These are phyloP conservation scores for Persicaria maculosa DNA, from an alignment of 148 eudicot species.

Conservation along the genomic window DNA sequence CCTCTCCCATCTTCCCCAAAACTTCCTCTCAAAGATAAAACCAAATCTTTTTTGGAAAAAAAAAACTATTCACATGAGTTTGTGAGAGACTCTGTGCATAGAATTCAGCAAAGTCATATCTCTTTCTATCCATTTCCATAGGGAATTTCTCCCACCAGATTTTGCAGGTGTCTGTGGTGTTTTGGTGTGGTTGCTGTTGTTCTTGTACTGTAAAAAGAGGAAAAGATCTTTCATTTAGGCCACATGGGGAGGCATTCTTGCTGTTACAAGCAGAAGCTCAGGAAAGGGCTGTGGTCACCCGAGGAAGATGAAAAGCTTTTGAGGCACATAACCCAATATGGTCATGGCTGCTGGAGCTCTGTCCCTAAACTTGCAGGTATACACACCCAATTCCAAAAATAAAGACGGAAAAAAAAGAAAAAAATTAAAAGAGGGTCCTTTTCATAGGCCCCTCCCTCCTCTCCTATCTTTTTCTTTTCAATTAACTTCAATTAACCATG, in stretches of 20 bases:
- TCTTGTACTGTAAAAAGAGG: background rate
- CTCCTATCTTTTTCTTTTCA: too few species aligned
- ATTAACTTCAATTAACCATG: too few species aligned
- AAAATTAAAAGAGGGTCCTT: too few species aligned
- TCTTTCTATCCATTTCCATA: background rate
- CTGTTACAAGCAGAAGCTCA: constrained; percentile 85
- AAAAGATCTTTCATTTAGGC: background rate
- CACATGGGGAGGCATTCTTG: constrained; percentile 90
- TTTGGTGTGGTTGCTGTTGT: too few species aligned
- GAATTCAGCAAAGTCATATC: constrained; percentile 2
- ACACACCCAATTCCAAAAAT: background rate
- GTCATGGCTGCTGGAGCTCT: constrained; percentile 98
- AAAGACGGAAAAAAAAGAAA: too few species aligned
- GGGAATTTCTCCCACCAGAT: too few species aligned
- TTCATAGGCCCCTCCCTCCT: too few species aligned
- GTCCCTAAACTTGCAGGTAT: constrained; percentile 95
- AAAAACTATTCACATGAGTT: background rate
- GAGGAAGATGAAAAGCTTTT: constrained; percentile 31
- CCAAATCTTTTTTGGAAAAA: too few species aligned
- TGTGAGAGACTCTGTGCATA: background rate
- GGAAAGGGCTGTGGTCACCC: constrained; percentile 88
- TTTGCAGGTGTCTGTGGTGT: background rate
- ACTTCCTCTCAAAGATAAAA: background rate
- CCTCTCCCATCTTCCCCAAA: background rate
- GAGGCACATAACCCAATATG: constrained; percentile 63